These are phyloP conservation scores for Paraurostyla sp. DNA, from an alignment of 73 alveolate species.

Conservation along the genomic window DNA sequence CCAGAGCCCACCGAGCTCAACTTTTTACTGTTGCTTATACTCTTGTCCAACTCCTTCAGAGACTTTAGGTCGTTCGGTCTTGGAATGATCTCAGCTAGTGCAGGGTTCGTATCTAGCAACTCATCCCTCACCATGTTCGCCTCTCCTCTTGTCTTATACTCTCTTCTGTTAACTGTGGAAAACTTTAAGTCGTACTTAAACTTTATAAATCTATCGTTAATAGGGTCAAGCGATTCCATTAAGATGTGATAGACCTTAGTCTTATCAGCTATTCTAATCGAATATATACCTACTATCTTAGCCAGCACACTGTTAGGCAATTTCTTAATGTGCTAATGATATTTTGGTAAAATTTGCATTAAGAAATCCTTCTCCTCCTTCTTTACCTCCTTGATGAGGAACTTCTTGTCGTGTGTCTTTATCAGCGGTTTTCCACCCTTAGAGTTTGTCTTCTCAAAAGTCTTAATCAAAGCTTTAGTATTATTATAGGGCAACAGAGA, in stretches of 20 bases:
- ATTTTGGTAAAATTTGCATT: conserved; percentile 45
- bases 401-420: conserved; percentile 70
- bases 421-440: conserved; percentile 75
- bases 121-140: conserved; percentile 36
- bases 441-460: conserved; percentile 75
- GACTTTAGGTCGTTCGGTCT: conserved; percentile 19
- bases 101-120: conserved; percentile 13
- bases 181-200: conserved; percentile 74
- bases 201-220: conserved; percentile 46
- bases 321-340: conserved; percentile 41
- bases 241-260: conserved; percentile 66
- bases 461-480: conserved; percentile 16
- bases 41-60: not conserved
- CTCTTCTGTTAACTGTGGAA: conserved; percentile 70
- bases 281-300: conserved; percentile 63
- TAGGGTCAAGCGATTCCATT: conserved; percentile 73
- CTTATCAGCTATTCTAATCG: conserved; percentile 57
- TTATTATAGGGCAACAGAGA: conserved; percentile 61
- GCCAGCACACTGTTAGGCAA: conserved; percentile 64
- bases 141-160: conserved; percentile 22
- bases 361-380: conserved; percentile 68
- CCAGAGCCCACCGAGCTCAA: not conserved
- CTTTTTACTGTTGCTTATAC: not conserved
- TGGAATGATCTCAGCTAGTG: not conserved
- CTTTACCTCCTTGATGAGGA: conserved; percentile 64